Percentiles rank a stretch among this genome's conserved stretches.
These are phyloP conservation scores for Penicillium griseofulvum DNA, from an alignment of 2,329 filamentous ascomycete genomes.

Conservation along the genomic window DNA sequence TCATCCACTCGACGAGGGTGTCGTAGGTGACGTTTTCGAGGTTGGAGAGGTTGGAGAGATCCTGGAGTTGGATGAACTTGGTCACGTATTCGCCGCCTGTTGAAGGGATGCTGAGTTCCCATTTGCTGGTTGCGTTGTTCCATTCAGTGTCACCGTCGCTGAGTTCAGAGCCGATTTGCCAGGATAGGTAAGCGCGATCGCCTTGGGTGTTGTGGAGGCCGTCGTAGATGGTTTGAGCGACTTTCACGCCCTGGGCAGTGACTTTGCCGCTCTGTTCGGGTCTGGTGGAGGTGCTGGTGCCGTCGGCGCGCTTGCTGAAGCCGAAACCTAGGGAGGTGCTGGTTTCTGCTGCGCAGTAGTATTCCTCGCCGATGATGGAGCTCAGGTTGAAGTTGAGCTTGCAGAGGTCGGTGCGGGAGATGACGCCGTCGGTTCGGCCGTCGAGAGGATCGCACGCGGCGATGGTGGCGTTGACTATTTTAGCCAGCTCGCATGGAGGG, in stretches of 20 bases:
- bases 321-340: conserved; percentile 29
- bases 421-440: conserved; percentile 54
- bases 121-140: conserved; percentile 26
- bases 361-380: conserved; percentile 48
- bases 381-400: conserved; percentile 48
- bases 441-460: conserved; percentile 56
- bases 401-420: conserved; percentile 51
- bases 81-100: conserved; percentile 42
- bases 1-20: conserved; percentile 56
- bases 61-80: conserved; percentile 30
- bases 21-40: conserved; percentile 55
- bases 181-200: conserved; percentile 42
- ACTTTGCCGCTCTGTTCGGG: conserved; percentile 34
- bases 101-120: conserved; percentile 32
- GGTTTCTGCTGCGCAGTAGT: conserved; percentile 41
- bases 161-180: conserved; percentile 27
- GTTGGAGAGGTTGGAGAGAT: conserved; percentile 41
- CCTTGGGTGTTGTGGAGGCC: conserved; percentile 44
- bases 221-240: conserved; percentile 36
- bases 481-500: conserved; percentile 34
- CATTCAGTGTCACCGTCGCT: conserved; percentile 25
- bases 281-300: conserved; percentile 20
- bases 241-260: conserved; percentile 27
- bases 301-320: conserved; percentile 27
- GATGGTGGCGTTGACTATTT: conserved; percentile 53